Evolutionary conservation across 1,139 yeast genomes (phyloP), one percentile per base, ranked within the genome.

Genomic region (Yamadazyma triangularis): DNA sequence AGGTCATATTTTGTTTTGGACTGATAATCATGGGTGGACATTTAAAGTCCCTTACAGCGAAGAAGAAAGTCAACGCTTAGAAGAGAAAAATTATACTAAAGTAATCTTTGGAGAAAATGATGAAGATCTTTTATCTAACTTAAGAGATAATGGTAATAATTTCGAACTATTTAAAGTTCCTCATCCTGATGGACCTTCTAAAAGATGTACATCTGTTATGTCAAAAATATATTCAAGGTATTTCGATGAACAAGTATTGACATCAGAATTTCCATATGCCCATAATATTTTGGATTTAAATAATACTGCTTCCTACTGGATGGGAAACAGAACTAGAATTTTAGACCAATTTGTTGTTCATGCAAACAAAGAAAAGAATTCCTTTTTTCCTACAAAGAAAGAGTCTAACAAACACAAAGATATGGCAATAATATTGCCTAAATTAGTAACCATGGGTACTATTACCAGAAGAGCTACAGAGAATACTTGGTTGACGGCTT

Each of bases 391-490:
- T 2, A 48, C 55, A 2, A 47, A 51, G 22, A 45, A 24, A n/a
- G 58, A 58, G 23, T 28, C 38, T 4, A 42, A 42, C 27, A 38
- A 41, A 9, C 44, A 58, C 32, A 35, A 46, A 12, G 48, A 69
- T 2, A 51, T 77, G 45, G 96, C 95, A 0, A 67, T 89, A 32
- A 91, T 93, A 18, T 50, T 93, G 12, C 99, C 99, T 1, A 76
- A 77, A 31, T 66, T 89, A 29, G 71, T 87, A 11, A 75, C 96
- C 2, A 93, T 91, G 96, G 99, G 99, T 1, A 93, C 99, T 0
- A 79, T 93, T 8, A 93, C 99, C 0, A 68, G 98, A 45, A 70
- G 99, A 40, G 96, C 98, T 1, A 96, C 94, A 2, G 99, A 93
- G 56, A 88, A 86, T 42, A 87, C 97, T 0, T 91, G 99, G 99